These are phyloP conservation scores for Dioszegia hungarica DNA, from an alignment of 768 basidiomycete species.

Conservation along the genomic window DNA sequence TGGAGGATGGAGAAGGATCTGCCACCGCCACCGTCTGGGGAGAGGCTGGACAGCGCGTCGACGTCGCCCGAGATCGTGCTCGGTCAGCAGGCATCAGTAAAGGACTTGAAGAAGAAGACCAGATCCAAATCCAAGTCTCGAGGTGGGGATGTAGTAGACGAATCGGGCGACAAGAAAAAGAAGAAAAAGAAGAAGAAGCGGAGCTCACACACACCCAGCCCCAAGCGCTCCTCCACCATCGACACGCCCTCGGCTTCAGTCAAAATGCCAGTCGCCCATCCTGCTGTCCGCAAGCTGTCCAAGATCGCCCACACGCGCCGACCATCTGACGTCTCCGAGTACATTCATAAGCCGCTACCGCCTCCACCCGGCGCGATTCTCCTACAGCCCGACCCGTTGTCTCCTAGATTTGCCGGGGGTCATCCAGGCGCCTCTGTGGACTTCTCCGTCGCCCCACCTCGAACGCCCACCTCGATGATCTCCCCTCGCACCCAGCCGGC, in stretches of 20 bases:
- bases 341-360: background rate
- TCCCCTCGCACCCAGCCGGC: background rate
- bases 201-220: background rate
- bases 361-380: background rate
- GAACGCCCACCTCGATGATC: background rate
- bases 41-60: background rate
- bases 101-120: background rate
- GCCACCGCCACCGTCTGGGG: background rate
- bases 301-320: background rate
- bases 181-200: conserved; percentile 7
- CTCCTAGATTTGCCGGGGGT: no score
- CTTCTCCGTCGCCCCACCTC: background rate
- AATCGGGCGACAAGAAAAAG: background rate
- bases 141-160: no score
- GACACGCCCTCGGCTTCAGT: no score
- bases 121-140: no score
- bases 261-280: background rate
- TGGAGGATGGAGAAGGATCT: background rate
- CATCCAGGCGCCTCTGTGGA: background rate
- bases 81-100: background rate
- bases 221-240: background rate
- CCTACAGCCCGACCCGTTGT: no score
- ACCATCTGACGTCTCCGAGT: background rate
- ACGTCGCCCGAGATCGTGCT: background rate
- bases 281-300: background rate